Base-by-base conservation (phyloP, 2,329 filamentous ascomycete species). In the Helotiales sp. region DNA sequence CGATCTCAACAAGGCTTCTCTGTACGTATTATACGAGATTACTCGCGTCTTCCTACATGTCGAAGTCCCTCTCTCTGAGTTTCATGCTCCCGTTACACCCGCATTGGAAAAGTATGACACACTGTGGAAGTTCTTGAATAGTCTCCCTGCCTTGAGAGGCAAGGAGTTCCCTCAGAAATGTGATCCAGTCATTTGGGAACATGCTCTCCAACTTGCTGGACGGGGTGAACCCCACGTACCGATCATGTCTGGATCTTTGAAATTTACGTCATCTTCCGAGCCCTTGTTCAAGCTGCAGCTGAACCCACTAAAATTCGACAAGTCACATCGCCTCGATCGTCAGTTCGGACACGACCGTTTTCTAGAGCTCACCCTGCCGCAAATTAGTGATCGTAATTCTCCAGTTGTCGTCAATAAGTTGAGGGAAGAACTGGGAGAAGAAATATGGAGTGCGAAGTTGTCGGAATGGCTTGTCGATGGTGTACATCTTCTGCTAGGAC, bases 301-400 rank as follows among this genome's bases (percentile, higher is more conserved):
- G 9, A 72, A 76, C 1, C 78, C 81, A 0, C 64, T 85, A 1
- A 74, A 71, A 9, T 66, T 84, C 1, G 80, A 83, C 25, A 66
- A 74, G 2, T 73, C 79, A 0, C 77, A 84, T 67, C 79, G 84
- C 1, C 68, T 87, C 0, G 72, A 73, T 19, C 77, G 84, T 12
- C 78, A 78, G 4, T 85, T 85, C 61, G 83, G 84, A 0, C 70
- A 77, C 0, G 83, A 87, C 61, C 76, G 84, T 0, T 86, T 86
- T 46, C 59, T 87, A 1, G 81, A 86, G 53, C 57, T 87, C 0
- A 67, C 77, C 4, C 72, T 86, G 5, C 83, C 84, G 0, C 74
- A 75, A 0, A 72, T 77, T 0, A 70, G 66, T 1, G 69, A 68
- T 0, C 70, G 64, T 15, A 33, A 46, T 2, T 63, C 70, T 1